Evolutionary conservation across 352 stramenopile species (phyloP), one percentile per base, ranked within the genome.

Genomic region (Phytophthora pistaciae): DNA sequence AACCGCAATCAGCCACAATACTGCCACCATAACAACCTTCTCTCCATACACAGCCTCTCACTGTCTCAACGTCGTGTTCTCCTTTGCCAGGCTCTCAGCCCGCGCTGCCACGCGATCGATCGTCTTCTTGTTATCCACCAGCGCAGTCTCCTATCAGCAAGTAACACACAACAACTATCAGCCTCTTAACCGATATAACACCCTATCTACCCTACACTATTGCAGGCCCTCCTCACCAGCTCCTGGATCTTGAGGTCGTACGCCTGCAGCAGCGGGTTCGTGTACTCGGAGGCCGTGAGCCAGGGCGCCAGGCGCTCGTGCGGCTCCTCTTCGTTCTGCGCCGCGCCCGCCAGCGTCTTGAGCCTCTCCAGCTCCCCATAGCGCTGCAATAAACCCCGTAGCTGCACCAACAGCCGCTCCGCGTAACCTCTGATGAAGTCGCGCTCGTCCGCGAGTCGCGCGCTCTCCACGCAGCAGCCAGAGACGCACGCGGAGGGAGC

Each of bases 231-330:
- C 70, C 80, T 20, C 69, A 93, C 79, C 71, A 89, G 65, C n/a
- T 92, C 85, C 21, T 88, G 79, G 38, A 95, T 95, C 59, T 91
- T 92, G 33, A 88, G 63, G 59, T 94, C 88, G 64, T 95, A 95
- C 16, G 86, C 82, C 56, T 91, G 82, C 27, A 95, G 80, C 16
- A 95, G 65, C 33, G 88, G 86, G 55, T 91, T 92, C 60, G 79
- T 86, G 72, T 87, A 89, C 66, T 92, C 86, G 27, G 81, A 80
- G n/a, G 84, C 79, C 5, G 84, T 85, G 54, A 93, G 79, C 86
- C 88, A 94, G 14, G 88, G 85, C 16, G 85, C 77, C 10, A 85
- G 63, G 42, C 50, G 62, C 33, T 65, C 58, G 13, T 50, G 27
- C 9, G 49, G 21, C 18, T 42, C 56, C 7, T 74, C 65, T 0